phyloP scores from a whole-genome alignment of 78 protist genomes.

The Dictyostelium purpureum region DNA sequence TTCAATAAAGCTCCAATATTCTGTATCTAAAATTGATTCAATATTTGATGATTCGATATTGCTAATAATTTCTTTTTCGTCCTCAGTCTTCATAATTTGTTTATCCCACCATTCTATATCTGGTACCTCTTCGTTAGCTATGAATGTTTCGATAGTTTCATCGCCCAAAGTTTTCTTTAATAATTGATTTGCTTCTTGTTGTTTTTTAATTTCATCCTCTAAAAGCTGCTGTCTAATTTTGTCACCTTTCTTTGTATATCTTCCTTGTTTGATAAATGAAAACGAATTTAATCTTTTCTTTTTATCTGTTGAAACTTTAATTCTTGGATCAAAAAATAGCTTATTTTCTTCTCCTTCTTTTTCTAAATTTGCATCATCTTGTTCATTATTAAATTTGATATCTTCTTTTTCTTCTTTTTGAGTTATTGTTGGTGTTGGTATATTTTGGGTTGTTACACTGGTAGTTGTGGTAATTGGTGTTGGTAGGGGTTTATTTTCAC shows the following conservation, averaged over 20 bases:
- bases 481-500: neutral
- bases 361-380: too few species aligned
- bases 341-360: neutral
- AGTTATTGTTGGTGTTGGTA: neutral
- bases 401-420: neutral
- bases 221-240: constrained; percentile 19
- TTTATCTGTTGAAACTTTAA: constrained; percentile 1
- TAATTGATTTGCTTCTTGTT: neutral
- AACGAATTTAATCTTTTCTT: constrained; percentile 52
- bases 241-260: constrained; percentile 54
- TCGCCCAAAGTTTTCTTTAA: neutral
- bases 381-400: too few species aligned
- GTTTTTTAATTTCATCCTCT: constrained; percentile 37
- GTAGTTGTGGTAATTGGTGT: neutral
- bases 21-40: constrained; percentile 8
- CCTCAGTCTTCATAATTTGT: neutral
- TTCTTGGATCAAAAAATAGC: constrained; percentile 69
- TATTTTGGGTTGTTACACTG: neutral
- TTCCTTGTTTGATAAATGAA: constrained; percentile 57
- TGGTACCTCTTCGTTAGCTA: constrained; percentile 13
- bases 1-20: constrained; percentile 63
- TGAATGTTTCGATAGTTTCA: neutral
- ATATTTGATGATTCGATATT: neutral
- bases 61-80: neutral
- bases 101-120: constrained; percentile 79